These are phyloP conservation scores for Ascochyta rabiei DNA, from an alignment of 2,329 filamentous ascomycete species.

Conservation along the genomic window DNA sequence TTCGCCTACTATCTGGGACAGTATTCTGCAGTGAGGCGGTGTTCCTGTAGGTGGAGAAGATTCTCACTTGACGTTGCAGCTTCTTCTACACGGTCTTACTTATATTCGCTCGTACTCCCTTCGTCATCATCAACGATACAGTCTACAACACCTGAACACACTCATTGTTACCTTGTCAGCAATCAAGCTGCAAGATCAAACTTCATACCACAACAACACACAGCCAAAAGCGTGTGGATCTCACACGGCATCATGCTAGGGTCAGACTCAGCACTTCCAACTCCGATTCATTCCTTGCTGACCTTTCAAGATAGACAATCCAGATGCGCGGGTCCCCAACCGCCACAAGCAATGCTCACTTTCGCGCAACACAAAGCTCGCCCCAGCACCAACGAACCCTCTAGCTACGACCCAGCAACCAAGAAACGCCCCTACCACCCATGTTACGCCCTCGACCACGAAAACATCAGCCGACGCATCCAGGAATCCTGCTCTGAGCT, in stretches of 20 bases:
- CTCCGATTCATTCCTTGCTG: not conserved
- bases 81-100: accelerated
- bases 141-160: too few relatives aligned
- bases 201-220: too few relatives aligned
- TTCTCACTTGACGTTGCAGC: not conserved
- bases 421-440: constrained; percentile 8
- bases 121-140: too few relatives aligned
- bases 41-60: too few relatives aligned
- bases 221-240: too few relatives aligned
- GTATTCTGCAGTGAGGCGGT: too few relatives aligned
- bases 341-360: not conserved
- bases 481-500: constrained; percentile 5
- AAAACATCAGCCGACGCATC: not conserved
- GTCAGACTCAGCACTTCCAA: not conserved
- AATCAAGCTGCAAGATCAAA: too few relatives aligned
- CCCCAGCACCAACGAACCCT: not conserved
- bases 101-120: too few relatives aligned
- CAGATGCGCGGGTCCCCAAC: not conserved
- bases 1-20: too few relatives aligned
- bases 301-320: not conserved
- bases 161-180: too few relatives aligned
- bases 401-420: not conserved
- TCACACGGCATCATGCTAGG: not conserved
- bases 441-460: constrained; percentile 11
- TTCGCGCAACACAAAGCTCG: not conserved